phyloP scores from a whole-genome alignment of 352 stramenopile genomes.

The Blastocystis sp. region DNA sequence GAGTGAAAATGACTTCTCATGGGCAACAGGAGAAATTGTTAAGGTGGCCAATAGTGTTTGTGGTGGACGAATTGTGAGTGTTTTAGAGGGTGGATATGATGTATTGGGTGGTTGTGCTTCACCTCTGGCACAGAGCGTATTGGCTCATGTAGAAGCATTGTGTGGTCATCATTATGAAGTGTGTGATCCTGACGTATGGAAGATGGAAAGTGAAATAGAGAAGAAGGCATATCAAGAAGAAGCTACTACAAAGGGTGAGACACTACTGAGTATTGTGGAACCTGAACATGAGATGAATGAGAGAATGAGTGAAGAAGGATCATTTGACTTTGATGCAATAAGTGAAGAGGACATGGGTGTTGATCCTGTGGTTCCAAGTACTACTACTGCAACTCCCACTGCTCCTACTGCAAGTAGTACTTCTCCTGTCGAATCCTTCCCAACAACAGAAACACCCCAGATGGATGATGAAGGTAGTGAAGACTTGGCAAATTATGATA shows the following conservation, averaged over 20 bases:
- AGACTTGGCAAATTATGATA: constrained; percentile 61
- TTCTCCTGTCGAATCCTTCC: background rate
- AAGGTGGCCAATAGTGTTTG: constrained; percentile 68
- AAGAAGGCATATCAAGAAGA: constrained; percentile 6
- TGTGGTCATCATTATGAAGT: constrained; percentile 30
- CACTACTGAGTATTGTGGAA: background rate
- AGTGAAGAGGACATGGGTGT: constrained; percentile 20
- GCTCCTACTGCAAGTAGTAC: background rate
- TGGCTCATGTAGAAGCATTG: constrained; percentile 60
- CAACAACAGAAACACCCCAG: background rate
- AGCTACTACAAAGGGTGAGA: constrained; percentile 29
- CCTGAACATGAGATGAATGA: constrained; percentile 32
- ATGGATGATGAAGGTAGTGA: constrained; percentile 32
- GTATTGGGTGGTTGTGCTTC: constrained; percentile 62
- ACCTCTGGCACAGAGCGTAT: constrained; percentile 62
- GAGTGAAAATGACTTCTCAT: constrained; percentile 71
- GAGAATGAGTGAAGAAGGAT: constrained; percentile 48
- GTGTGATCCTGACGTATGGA: constrained; percentile 21
- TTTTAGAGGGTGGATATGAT: constrained; percentile 70
- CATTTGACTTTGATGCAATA: constrained; percentile 39
- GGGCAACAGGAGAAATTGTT: constrained; percentile 70
- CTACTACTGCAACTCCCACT: background rate
- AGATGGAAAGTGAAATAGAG: constrained; percentile 22
- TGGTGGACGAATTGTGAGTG: constrained; percentile 66
- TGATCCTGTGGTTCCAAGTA: no score